These are phyloP conservation scores for Melampsora larici-populina DNA, from an alignment of 1,284 basidiomycete species.

Conservation along the genomic window DNA sequence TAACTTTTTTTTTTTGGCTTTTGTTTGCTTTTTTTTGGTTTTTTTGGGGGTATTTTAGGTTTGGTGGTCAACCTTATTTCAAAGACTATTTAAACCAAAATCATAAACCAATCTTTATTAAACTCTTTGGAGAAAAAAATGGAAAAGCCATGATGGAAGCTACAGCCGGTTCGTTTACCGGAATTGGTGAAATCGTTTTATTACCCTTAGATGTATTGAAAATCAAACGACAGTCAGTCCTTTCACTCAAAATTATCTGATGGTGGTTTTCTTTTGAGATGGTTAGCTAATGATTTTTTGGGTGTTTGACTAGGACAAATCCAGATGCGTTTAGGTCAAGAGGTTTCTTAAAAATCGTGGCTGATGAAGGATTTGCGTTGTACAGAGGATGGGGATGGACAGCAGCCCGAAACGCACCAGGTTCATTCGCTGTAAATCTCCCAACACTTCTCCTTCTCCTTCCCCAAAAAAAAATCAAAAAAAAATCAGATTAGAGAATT, in stretches of 20 bases:
- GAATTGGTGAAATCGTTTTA: conserved; percentile 93
- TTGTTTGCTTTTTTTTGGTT: not conserved
- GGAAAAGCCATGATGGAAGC: conserved; percentile 96
- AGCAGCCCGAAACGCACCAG: conserved; percentile 93
- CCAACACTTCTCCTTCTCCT: too few relatives aligned
- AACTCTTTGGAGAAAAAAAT: conserved; percentile 85
- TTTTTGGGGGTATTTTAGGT: conserved; percentile 63
- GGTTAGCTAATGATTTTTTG: too few relatives aligned
- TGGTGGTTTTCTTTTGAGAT: not conserved
- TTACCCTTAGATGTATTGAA: conserved; percentile 94
- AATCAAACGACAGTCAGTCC: conserved; percentile 79
- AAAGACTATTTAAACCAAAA: conserved; percentile 80
- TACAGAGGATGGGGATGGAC: conserved; percentile 99
- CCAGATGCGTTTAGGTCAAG: conserved; percentile 91
- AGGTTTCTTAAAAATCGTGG: conserved; percentile 82
- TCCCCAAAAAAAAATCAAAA: too few relatives aligned
- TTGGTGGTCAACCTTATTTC: conserved; percentile 97
- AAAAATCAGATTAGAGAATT: not conserved
- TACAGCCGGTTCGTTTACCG: conserved; percentile 78
- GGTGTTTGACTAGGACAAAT: conserved; percentile 65
- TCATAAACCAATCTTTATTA: conserved; percentile 73
- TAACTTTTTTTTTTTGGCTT: too few relatives aligned
- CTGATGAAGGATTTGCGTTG: conserved; percentile 77
- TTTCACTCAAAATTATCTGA: not conserved
- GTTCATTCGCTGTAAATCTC: conserved; percentile 75